Base-by-base conservation (phyloP, 2,329 filamentous ascomycete genomes). In the Clonostachys byssicola region DNA sequence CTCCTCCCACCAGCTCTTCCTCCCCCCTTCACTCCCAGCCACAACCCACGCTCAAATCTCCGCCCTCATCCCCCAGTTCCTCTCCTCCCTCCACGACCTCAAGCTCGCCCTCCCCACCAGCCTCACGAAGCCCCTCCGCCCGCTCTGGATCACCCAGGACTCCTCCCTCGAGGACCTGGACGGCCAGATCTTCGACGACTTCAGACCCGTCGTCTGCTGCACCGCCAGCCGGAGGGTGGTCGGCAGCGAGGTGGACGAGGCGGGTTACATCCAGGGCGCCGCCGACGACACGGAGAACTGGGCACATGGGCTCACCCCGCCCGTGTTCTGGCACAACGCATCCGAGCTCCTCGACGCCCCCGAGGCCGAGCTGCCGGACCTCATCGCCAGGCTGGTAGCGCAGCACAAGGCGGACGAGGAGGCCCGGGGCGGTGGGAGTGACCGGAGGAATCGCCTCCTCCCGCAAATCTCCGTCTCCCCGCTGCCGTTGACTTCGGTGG, bases 261-360 rank as follows among this genome's bases (percentile, higher is more conserved):
- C 78, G 0, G 62, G 66, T 5, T 99, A 99, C 60, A 86, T 99
- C 49, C 94, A 97, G 67, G 94, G 94, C 44, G 92, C 92, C 1
- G 94, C 88, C 3, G 94, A 99, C 64, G 94, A 99, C 63, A 89
- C 88, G 12, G 94, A 99, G 72, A 89, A 89, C 55, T 99, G 94
- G 94, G 86, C 91, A 2, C 71, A 80, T 46, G 90, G 89, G 0
- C 77, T 97, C 14, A 94, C 88, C 1, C 82, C 92, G 0, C 63
- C 71, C 1, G 52, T 92, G 1, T 99, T 96, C 67, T 99, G 94
- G 94, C 66, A 65, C 3, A 74, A 96, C 55, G 72, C 70, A 40
- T 70, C 79, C 0, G 38, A 60, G 6, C 70, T 97, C 12, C 70
- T 95, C 17, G 64, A 64, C 0, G 78, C 85, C 0, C 59, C 77